Evolutionary conservation across 2,329 filamentous ascomycete species (phyloP), one percentile per base, ranked within the genome.

Genomic region (Pseudocercospora macadamiae): DNA sequence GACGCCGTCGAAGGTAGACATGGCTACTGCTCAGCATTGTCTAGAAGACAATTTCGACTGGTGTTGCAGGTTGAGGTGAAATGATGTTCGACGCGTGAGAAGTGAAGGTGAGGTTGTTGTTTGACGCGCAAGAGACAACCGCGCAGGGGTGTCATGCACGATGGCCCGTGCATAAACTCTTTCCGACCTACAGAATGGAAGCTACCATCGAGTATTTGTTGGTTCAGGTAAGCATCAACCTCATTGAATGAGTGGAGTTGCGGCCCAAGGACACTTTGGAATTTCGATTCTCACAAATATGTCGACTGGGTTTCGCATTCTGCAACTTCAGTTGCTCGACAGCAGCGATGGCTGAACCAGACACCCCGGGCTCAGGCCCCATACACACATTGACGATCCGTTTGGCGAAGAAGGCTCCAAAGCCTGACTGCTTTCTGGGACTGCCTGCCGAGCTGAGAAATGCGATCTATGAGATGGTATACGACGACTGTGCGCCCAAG

Each of bases 1-100:
- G 32, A 87, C 75, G 51, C 89, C 89, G 65, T 89, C 81, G 72
- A 93, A 93, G 1, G 89, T 93, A 19, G 90, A 93, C 89, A 93
- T 92, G 36, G n/a, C 28, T 25, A 18, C 8, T 14, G 51, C 49
- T 28, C 23, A 51, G 49, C 58, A 63, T 65, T 34, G 32, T 14
- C 19, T 21, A 14, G 3, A 14, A 12, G 3, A 14, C 14, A 4
- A 10, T 8, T 3, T n/a, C 14, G 37, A 44, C n/a, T 21, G n/a
- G 2, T 44, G 4, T 16, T 19, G 3, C 3, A 18, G 21, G 39
- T 9, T 19, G 39, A 21, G 8, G 39, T 23, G 18, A 21, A 12
- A 44, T 12, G 21, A 25, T 25, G 39, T 12, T 18, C 3, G 2
- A 52, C 49, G 49, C 49, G 32, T 47, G 23, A 19, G 23, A 47